phyloP scores from a whole-genome alignment of 2,329 filamentous ascomycete species.

The Tolypocladium album region DNA sequence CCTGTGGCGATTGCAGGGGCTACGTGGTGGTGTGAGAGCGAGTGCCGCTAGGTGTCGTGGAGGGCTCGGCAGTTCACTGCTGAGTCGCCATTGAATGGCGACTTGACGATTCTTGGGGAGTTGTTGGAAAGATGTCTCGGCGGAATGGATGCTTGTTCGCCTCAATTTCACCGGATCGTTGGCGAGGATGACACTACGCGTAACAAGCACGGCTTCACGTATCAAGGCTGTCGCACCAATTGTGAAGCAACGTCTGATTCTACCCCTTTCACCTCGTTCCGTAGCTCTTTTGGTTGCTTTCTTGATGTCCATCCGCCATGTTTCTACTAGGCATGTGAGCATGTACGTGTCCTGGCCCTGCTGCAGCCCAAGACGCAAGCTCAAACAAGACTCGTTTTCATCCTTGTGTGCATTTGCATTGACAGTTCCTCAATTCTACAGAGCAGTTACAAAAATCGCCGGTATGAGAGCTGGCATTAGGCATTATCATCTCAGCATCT shows the following conservation, averaged over 20 bases:
- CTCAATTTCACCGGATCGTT: not conserved
- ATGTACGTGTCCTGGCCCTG: not conserved
- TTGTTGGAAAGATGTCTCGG: not conserved
- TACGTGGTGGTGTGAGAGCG: not conserved
- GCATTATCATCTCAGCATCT: not conserved
- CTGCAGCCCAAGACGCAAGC: not conserved
- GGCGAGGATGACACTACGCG: not conserved
- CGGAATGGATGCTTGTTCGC: not conserved
- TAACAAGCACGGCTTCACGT: not conserved
- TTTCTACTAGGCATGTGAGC: not conserved
- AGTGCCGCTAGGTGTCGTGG: not conserved
- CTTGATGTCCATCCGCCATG: not conserved
- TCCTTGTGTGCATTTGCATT: not conserved
- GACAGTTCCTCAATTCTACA: not conserved
- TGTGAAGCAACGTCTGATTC: not conserved
- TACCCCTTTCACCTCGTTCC: not conserved
- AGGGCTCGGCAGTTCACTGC: not conserved
- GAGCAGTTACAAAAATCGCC: not conserved
- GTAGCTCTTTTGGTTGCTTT: not conserved
- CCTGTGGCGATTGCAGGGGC: not conserved
- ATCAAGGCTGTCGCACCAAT: not conserved
- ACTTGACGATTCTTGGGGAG: not conserved
- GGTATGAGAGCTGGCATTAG: not conserved
- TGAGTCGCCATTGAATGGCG: too few relatives aligned
- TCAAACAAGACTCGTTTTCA: not conserved